These are phyloP conservation scores for Aspergillus pseudoviridinutans DNA, from an alignment of 2,329 filamentous ascomycete genomes.

Conservation along the genomic window DNA sequence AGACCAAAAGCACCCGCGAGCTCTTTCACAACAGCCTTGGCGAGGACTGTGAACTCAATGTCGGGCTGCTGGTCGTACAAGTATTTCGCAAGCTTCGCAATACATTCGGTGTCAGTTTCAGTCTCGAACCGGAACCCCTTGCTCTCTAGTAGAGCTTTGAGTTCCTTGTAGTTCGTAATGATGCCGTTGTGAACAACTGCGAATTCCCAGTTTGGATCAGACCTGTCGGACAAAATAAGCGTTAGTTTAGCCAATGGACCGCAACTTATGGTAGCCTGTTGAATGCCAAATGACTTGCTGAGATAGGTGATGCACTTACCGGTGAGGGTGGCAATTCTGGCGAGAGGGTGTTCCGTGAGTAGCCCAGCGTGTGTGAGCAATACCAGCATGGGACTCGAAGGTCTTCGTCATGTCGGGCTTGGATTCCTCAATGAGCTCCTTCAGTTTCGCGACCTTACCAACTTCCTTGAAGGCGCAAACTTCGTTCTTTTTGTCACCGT, in stretches of 20 bases:
- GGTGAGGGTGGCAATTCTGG: conserved; percentile 96
- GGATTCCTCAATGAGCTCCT: conserved; percentile 80
- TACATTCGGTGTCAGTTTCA: conserved; percentile 98
- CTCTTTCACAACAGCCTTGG: conserved; percentile 97
- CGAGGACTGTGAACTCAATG: conserved; percentile 92
- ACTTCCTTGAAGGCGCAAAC: conserved; percentile 98
- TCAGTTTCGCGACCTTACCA: conserved; percentile 96
- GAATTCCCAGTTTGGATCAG: conserved; percentile 94
- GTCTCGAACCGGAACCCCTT: conserved; percentile 99
- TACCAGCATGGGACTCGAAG: conserved; percentile 97
- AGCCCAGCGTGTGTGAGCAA: conserved; percentile 98
- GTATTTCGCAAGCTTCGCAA: conserved; percentile 98
- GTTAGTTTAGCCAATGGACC: not conserved
- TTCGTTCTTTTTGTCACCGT: conserved; percentile 98
- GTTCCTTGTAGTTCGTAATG: conserved; percentile 99
- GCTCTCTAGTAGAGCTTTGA: conserved; percentile 84
- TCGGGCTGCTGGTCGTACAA: conserved; percentile 90
- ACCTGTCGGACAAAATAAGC: conserved; percentile 52
- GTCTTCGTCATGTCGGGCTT: conserved; percentile 84
- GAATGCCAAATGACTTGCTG: not conserved
- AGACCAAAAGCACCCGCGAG: conserved; percentile 97
- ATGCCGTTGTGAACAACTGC: conserved; percentile 98
- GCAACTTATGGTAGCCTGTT: not conserved
- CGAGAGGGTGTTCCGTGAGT: conserved; percentile 94
- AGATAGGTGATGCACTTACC: conserved; percentile 54